Percentiles rank a stretch among this genome's conserved stretches.
Evolutionary conservation across 495 filamentous ascomycete species (phyloP).

Genomic region (Hyaloscypha finlandica): DNA sequence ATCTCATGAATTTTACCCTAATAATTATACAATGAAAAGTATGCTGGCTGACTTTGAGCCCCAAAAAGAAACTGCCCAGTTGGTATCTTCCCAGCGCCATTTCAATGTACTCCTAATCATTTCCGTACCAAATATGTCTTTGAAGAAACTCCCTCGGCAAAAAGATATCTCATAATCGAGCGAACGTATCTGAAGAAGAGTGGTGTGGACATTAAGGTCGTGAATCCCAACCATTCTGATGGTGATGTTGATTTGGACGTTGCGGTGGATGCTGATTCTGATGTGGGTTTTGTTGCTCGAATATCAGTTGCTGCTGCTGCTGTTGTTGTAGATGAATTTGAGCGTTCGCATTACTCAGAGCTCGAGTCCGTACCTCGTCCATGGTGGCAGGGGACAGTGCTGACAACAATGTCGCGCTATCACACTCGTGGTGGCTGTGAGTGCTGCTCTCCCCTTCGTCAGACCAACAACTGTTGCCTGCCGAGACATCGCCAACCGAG

Average conservation of each 20-base stretch:
- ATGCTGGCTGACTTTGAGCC: not conserved
- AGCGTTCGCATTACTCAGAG: slow-evolving; percentile 17
- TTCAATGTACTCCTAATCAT: not conserved
- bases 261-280: not conserved
- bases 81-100: not conserved
- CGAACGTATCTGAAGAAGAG: not conserved
- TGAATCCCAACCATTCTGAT: slow-evolving; percentile 15
- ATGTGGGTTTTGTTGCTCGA: slow-evolving; percentile 15
- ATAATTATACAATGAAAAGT: slow-evolving; percentile 15
- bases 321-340: not conserved
- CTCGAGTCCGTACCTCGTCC: slow-evolving; percentile 16
- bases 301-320: slow-evolving; percentile 6
- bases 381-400: slow-evolving; percentile 11
- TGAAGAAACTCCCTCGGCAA: not conserved
- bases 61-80: not conserved
- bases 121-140: not conserved
- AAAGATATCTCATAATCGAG: too few species aligned
- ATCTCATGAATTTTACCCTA: not conserved
- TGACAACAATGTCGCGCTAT: slow-evolving; percentile 5
- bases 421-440: slow-evolving; percentile 11
- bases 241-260: slow-evolving; percentile 13
- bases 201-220: not conserved
- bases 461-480: slow-evolving; percentile 14
- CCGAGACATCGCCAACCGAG: not conserved
- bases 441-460: not conserved